These are phyloP conservation scores for Pneumocystis wakefieldiae DNA, from an alignment of 1,139 yeast genomes.

Conservation along the genomic window DNA sequence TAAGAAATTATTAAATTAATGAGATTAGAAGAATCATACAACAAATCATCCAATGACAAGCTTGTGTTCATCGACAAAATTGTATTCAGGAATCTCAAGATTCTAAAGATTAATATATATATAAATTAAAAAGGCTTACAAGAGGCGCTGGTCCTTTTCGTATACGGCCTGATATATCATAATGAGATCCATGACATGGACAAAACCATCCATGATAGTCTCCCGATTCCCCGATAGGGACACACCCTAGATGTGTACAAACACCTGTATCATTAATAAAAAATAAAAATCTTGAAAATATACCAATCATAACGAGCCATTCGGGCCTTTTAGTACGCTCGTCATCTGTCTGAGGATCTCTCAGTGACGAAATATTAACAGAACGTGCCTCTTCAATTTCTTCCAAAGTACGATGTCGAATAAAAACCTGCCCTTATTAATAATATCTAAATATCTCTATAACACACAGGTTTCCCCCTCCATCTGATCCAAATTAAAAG, in stretches of 20 bases:
- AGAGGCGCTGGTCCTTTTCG: slow-evolving; percentile 99
- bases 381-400: slow-evolving; percentile 91
- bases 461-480: background rate
- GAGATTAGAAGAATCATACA: background rate
- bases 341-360: slow-evolving; percentile 88
- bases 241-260: slow-evolving; percentile 94
- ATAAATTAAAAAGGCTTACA: slow-evolving; percentile 38
- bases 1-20: background rate
- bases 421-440: slow-evolving; percentile 97
- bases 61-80: slow-evolving; percentile 62
- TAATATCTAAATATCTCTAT: slow-evolving; percentile 12
- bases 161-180: slow-evolving; percentile 98
- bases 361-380: slow-evolving; percentile 56
- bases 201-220: slow-evolving; percentile 99
- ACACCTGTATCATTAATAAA: background rate
- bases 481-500: background rate
- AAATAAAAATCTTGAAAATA: slow-evolving; percentile 35
- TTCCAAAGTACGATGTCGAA: slow-evolving; percentile 91
- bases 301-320: slow-evolving; percentile 98
- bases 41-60: slow-evolving; percentile 56
- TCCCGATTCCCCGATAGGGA: slow-evolving; percentile 99
- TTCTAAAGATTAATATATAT: background rate
- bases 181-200: slow-evolving; percentile 99
- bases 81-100: slow-evolving; percentile 55
- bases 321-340: slow-evolving; percentile 95